A percentile compares a stretch with the other conserved stretches of the same genome.
Conservation (phyloP, 495 filamentous ascomycete species). For the Talaromyces ruber region DNA sequence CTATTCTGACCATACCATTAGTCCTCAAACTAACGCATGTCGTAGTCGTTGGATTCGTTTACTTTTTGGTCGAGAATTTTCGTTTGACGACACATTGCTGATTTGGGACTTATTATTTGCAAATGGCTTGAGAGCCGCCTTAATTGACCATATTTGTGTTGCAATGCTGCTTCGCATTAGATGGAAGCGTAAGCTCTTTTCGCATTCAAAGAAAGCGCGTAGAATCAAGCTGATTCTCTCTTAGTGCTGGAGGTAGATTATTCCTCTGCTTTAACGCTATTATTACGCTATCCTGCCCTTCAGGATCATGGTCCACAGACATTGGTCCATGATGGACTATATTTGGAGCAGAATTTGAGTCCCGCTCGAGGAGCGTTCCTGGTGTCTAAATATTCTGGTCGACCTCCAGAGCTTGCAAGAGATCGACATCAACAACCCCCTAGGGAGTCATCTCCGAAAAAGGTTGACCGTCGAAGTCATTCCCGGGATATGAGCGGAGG, state of each 20-base stretch:
- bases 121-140: slow-evolving; percentile 68
- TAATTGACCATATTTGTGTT: slow-evolving; percentile 83
- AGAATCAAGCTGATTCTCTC: slow-evolving; percentile 14
- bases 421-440: slow-evolving; percentile 17
- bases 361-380: slow-evolving; percentile 62
- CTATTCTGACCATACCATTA: neutral
- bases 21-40: neutral
- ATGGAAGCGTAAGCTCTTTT: slow-evolving; percentile 64
- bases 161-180: slow-evolving; percentile 90
- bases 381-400: slow-evolving; percentile 76
- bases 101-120: slow-evolving; percentile 93
- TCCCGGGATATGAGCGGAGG: slow-evolving; percentile 20
- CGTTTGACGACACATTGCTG: slow-evolving; percentile 70
- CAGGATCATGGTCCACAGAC: slow-evolving; percentile 58
- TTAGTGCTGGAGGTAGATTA: slow-evolving; percentile 80
- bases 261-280: slow-evolving; percentile 67
- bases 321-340: slow-evolving; percentile 83
- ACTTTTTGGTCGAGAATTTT: slow-evolving; percentile 87
- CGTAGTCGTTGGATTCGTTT: slow-evolving; percentile 86
- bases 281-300: slow-evolving; percentile 70
- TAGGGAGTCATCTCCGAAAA: slow-evolving; percentile 16
- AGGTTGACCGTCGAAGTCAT: slow-evolving; percentile 26
- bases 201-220: neutral
- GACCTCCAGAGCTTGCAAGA: slow-evolving; percentile 38
- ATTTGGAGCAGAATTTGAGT: slow-evolving; percentile 68